Conservation (phyloP, 1,139 yeast species). For the Diutina siamensis region DNA sequence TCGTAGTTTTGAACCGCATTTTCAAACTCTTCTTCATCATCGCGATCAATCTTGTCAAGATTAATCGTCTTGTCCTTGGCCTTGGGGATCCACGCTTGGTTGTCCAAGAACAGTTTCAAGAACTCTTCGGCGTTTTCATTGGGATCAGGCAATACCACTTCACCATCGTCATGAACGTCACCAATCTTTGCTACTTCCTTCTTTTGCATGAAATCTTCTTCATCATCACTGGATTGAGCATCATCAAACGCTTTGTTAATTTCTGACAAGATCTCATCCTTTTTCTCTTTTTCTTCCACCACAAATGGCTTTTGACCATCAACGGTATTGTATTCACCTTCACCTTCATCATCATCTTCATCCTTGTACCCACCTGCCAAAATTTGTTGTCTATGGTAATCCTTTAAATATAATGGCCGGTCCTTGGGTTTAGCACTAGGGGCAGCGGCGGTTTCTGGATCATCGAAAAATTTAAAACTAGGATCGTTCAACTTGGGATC, state of each 20-base stretch:
- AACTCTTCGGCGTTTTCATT: conserved; percentile 52
- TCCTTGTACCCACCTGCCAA: conserved; percentile 47
- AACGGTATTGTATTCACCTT: conserved; percentile 26
- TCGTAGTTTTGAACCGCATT: conserved; percentile 88
- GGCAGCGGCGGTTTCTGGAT: conserved; percentile 27
- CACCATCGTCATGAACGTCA: neutral
- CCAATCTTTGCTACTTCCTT: conserved; percentile 22
- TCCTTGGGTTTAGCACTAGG: conserved; percentile 25
- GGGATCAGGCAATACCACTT: conserved; percentile 54
- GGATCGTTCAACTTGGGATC: conserved; percentile 59
- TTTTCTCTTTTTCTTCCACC: conserved; percentile 66
- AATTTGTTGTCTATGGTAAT: conserved; percentile 78
- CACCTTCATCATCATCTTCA: conserved; percentile 30
- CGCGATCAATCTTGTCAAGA: conserved; percentile 45
- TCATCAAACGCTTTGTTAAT: conserved; percentile 56
- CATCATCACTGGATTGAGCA: conserved; percentile 31
- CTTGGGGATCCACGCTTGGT: conserved; percentile 83
- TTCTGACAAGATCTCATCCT: conserved; percentile 58
- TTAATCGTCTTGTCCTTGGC: conserved; percentile 42
- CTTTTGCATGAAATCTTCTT: conserved; percentile 44
- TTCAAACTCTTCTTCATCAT: conserved; percentile 81
- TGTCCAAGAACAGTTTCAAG: conserved; percentile 56
- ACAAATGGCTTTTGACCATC: conserved; percentile 59
- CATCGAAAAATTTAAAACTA: conserved; percentile 58
- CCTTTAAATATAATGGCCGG: conserved; percentile 82